A percentile compares a stretch with the other conserved stretches of the same genome.
Evolutionary conservation across 257 asterid genomes (phyloP).

Genomic region (Echium plantagineum): DNA sequence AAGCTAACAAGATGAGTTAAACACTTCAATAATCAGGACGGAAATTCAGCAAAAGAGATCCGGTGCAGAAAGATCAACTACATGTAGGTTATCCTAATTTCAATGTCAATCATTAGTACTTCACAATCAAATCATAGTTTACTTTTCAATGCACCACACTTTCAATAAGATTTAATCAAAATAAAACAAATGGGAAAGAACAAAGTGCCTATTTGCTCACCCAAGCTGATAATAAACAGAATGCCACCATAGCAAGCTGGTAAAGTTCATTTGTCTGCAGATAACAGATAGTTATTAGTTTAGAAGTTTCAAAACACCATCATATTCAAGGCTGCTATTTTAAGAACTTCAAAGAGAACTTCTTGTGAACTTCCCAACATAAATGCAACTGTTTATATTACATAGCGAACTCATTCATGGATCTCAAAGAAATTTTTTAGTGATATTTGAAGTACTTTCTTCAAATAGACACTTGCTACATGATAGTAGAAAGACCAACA

Average conservation of each 20-base stretch:
- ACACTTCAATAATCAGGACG: not conserved
- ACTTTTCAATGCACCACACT: not conserved
- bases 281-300: conserved; percentile 24
- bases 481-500: not conserved
- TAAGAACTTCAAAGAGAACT: too few relatives aligned
- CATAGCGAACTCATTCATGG: not conserved
- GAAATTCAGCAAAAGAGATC: not conserved
- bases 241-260: conserved; percentile 92
- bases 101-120: too few relatives aligned
- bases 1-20: not conserved
- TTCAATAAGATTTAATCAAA: not conserved
- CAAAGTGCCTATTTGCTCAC: conserved; percentile 29
- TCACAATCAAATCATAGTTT: not conserved
- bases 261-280: conserved; percentile 81
- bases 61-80: not conserved
- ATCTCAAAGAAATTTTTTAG: too few relatives aligned
- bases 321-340: too few relatives aligned
- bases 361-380: too few relatives aligned
- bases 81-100: not conserved
- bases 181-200: not conserved
- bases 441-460: not conserved
- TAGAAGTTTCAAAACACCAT: too few relatives aligned
- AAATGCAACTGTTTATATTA: not conserved
- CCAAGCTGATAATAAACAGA: conserved; percentile 94
- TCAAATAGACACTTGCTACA: not conserved